Conservation (phyloP, 2,329 filamentous ascomycete genomes). For the Alternaria ventricosa region DNA sequence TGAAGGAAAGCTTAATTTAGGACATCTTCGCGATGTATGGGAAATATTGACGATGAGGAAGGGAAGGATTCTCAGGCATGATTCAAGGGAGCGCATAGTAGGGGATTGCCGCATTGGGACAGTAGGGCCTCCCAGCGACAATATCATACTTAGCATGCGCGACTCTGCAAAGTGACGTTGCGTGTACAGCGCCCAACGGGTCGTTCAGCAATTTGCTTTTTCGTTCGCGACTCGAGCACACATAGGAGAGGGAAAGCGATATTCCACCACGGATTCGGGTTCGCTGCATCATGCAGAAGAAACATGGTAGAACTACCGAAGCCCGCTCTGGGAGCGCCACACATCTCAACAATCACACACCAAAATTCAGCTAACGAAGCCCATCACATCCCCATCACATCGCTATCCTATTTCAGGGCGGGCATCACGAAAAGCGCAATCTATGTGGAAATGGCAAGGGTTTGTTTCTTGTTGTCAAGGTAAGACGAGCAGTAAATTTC, state of each 20-base stretch:
- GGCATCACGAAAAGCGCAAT: not conserved
- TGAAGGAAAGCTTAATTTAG: not conserved
- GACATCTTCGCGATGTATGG: not conserved
- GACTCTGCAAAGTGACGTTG: not conserved
- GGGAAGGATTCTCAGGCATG: not conserved
- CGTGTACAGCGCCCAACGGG: not conserved
- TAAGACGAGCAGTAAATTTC: constrained; percentile 3
- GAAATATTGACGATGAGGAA: not conserved
- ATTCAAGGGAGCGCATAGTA: not conserved
- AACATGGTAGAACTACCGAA: constrained; percentile 8
- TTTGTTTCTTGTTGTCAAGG: not conserved
- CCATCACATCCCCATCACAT: constrained; percentile 12
- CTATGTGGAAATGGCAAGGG: not conserved
- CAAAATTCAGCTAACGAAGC: constrained; percentile 19
- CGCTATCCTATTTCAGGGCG: not conserved
- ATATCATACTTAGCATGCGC: not conserved
- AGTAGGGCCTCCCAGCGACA: not conserved
- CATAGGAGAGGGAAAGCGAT: not conserved
- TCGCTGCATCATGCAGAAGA: not conserved
- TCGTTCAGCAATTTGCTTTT: not conserved
- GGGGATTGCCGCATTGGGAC: not conserved
- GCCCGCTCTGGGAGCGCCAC: constrained; percentile 19
- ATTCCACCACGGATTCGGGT: not conserved
- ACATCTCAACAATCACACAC: constrained; percentile 29
- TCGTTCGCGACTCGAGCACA: not conserved